Evolutionary conservation across 768 basidiomycete genomes (phyloP), one percentile per base, ranked within the genome.

Genomic region (Leccinum barrowsii): DNA sequence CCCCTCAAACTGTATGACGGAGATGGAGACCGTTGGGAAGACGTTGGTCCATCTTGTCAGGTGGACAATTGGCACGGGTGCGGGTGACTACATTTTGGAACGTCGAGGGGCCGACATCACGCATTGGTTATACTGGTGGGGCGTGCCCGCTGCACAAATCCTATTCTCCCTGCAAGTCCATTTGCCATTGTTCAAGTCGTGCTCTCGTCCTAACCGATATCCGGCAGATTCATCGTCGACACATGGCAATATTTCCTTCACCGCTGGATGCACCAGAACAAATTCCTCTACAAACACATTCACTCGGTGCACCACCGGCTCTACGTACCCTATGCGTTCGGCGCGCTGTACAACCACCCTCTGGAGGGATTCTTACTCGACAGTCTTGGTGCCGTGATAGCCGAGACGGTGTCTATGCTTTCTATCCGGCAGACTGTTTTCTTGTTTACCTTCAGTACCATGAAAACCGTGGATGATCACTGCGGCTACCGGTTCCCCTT

Each of bases 161-260:
- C 61, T 90, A 0, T 75, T 85, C 28, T 94, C 93, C 12, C 87
- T 94, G 96, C 98, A 69, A 70, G 94, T 86, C 7, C n/a, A 21
- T 8, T 30, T 48, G 6, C 24, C 13, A 22, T 22, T 7, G 21
- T 44, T 13, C 44, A 37, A 55, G 13, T 13, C 35, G 54, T 52
- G 4, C 10, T 15, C n/a, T 4, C 19, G n/a, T 54, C 58, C 55
- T 57, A 42, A 8, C 50, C 30, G n/a, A 15, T 42, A 7, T 2
- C 21, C 40, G 22, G 19, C 22, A 96, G 97, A 78, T 91, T 97
- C 73, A 69, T 94, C 58, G 87, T 98, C 65, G 97, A 99, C 76
- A 94, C 94, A 32, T 98, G 94, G 94, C 95, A 99, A 73, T 99
- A 98, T 75, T 94, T 95, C 76, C 78, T 93, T 19, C 97, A 99